Evolutionary conservation across 441 rosid species (phyloP).

Genomic region (Populus hybrid): DNA sequence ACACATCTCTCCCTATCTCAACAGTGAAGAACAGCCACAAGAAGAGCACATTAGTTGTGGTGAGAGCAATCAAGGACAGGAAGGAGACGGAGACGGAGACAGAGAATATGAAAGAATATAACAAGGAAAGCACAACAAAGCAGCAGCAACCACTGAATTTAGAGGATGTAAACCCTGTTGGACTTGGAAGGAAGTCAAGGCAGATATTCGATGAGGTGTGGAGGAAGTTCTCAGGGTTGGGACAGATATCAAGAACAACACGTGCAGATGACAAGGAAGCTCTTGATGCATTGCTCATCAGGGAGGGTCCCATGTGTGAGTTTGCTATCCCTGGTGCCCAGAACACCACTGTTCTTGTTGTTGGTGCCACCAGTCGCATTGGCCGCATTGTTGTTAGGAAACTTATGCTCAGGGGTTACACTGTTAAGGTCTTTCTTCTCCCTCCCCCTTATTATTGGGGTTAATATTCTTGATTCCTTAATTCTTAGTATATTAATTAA

Average conservation of each 20-base stretch:
- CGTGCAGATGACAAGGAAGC: constrained; percentile 63
- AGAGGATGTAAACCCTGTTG: constrained; percentile 91
- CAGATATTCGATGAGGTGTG: constrained; percentile 93
- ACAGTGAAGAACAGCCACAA: not conserved
- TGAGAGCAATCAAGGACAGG: constrained; percentile 11
- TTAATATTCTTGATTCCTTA: not conserved
- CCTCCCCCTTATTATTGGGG: not conserved
- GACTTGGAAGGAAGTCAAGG: constrained; percentile 78
- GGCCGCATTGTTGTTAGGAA: constrained; percentile 92
- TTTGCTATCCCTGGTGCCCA: constrained; percentile 92
- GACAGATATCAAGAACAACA: constrained; percentile 87
- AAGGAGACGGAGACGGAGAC: not conserved
- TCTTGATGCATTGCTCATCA: constrained; percentile 64
- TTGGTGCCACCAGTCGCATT: constrained; percentile 92
- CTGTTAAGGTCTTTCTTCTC: constrained; percentile 58
- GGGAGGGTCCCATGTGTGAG: constrained; percentile 94
- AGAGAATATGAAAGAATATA: constrained; percentile 1
- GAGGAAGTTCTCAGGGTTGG: constrained; percentile 93
- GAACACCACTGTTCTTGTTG: constrained; percentile 85
- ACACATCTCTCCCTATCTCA: not conserved
- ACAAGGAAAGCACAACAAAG: constrained; percentile 8
- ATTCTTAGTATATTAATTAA: too few species aligned
- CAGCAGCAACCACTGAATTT: constrained; percentile 44
- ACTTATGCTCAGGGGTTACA: constrained; percentile 93
- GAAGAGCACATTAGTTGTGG: not conserved